Evolutionary conservation across 768 basidiomycete genomes (phyloP).

Genomic region (Mycena sanguinolenta): DNA sequence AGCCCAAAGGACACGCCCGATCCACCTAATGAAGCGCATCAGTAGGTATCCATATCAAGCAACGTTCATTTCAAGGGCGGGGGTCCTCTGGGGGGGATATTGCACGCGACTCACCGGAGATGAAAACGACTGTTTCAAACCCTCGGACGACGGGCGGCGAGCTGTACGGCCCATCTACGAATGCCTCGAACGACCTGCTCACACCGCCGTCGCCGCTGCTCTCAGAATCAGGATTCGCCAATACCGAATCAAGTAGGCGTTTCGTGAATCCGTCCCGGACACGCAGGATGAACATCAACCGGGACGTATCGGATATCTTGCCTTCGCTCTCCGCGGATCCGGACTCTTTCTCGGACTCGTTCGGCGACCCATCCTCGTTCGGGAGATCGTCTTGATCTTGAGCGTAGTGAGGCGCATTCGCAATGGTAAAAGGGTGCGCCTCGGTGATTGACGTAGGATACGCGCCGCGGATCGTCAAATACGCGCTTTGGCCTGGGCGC

Average conservation of each 20-base stretch:
- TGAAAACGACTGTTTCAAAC: constrained; percentile 54
- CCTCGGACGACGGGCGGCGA: constrained; percentile 50
- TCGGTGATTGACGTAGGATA: constrained; percentile 48
- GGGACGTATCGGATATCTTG: background rate
- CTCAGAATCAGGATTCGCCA: background rate
- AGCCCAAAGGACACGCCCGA: constrained; percentile 64
- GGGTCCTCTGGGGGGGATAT: too few species aligned
- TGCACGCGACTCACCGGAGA: constrained; percentile 53
- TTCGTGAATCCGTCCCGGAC: constrained; percentile 66
- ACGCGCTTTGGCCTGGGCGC: constrained; percentile 58
- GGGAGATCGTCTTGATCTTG: background rate
- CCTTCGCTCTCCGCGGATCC: too few species aligned
- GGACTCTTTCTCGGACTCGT: background rate
- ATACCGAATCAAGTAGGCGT: constrained; percentile 43
- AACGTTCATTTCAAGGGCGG: too few species aligned
- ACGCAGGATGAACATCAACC: constrained; percentile 64
- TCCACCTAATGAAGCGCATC: constrained; percentile 50
- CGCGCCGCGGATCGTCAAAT: constrained; percentile 54
- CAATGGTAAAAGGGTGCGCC: constrained; percentile 63
- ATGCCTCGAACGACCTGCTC: constrained; percentile 21
- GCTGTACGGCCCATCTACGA: constrained; percentile 57
- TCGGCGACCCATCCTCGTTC: background rate
- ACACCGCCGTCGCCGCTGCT: background rate
- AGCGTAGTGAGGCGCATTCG: constrained; percentile 15
- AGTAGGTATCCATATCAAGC: too few species aligned